These are phyloP conservation scores for Asterella californica DNA, from an alignment of 225 moss, liverwort and hornwort genomes.

Conservation along the genomic window DNA sequence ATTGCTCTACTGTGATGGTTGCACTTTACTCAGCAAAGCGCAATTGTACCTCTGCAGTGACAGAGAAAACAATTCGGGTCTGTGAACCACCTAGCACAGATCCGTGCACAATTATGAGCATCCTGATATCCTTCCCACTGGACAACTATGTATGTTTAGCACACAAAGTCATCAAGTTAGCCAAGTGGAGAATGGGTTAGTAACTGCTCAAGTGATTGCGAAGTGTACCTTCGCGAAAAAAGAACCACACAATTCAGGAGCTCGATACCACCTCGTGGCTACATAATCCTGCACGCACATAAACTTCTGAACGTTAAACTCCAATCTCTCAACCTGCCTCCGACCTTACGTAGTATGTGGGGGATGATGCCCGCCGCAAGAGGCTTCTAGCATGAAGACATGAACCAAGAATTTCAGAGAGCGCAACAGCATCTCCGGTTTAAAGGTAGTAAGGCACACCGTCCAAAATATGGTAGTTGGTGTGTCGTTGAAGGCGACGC, in stretches of 20 bases:
- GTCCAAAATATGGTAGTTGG: constrained; percentile 99
- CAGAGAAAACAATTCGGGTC: background rate
- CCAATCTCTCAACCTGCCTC: too few relatives aligned
- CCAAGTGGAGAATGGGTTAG: background rate
- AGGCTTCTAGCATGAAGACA: background rate
- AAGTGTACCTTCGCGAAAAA: constrained; percentile 88
- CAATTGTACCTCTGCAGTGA: background rate
- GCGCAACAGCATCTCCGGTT: background rate
- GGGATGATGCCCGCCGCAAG: background rate
- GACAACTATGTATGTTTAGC: background rate
- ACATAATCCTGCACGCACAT: constrained; percentile 76
- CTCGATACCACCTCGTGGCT: constrained; percentile 99
- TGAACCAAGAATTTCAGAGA: background rate
- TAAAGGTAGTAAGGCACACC: constrained; percentile 38
- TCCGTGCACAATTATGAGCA: background rate
- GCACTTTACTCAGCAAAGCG: background rate
- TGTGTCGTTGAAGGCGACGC: constrained; percentile 97
- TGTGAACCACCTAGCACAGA: background rate
- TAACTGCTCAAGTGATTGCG: background rate
- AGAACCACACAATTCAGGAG: constrained; percentile 98
- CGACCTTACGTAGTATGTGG: background rate
- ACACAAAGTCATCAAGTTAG: background rate
- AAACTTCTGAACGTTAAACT: background rate
- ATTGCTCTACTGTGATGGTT: background rate
- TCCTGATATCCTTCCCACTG: background rate